Percentiles rank a stretch among this genome's conserved stretches.
These are phyloP conservation scores for Tolypocladium amazonense DNA, from an alignment of 2,329 filamentous ascomycete species.

Conservation along the genomic window DNA sequence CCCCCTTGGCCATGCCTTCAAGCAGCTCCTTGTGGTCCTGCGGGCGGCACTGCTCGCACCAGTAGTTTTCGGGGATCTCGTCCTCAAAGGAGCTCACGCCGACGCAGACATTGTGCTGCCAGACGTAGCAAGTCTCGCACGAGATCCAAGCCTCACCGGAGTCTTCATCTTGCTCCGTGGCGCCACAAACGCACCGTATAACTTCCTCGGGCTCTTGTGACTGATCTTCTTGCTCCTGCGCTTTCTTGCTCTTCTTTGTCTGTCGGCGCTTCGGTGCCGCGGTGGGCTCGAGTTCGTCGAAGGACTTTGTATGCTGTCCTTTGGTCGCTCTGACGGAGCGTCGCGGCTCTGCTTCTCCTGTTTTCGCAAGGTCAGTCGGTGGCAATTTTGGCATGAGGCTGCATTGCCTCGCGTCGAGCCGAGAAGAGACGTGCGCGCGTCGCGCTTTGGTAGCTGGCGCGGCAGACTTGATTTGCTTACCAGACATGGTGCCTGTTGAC, in stretches of 20 bases:
- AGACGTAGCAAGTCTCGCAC: constrained; percentile 83
- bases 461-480: constrained; percentile 15
- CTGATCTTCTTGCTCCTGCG: constrained; percentile 49
- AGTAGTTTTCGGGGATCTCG: constrained; percentile 74
- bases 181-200: constrained; percentile 89
- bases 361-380: constrained; percentile 4
- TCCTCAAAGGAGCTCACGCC: constrained; percentile 70
- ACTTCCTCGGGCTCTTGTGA: constrained; percentile 55
- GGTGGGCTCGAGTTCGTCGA: constrained; percentile 59
- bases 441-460: background rate
- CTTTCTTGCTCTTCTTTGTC: constrained; percentile 43
- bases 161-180: constrained; percentile 75
- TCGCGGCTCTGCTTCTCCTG: constrained; percentile 62
- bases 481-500: constrained; percentile 17
- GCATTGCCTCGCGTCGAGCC: background rate
- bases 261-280: constrained; percentile 43
- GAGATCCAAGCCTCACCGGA: constrained; percentile 89
- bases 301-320: constrained; percentile 84
- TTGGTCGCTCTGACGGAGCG: constrained; percentile 95
- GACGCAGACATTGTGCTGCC: constrained; percentile 98
- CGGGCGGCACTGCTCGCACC: constrained; percentile 82
- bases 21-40: constrained; percentile 74
- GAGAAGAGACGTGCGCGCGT: background rate
- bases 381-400: constrained; percentile 3
- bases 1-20: constrained; percentile 65